A percentile compares a stretch with the other conserved stretches of the same genome.
These are phyloP conservation scores for Epichloe sp. DNA, from an alignment of 2,329 filamentous ascomycete genomes.

Conservation along the genomic window DNA sequence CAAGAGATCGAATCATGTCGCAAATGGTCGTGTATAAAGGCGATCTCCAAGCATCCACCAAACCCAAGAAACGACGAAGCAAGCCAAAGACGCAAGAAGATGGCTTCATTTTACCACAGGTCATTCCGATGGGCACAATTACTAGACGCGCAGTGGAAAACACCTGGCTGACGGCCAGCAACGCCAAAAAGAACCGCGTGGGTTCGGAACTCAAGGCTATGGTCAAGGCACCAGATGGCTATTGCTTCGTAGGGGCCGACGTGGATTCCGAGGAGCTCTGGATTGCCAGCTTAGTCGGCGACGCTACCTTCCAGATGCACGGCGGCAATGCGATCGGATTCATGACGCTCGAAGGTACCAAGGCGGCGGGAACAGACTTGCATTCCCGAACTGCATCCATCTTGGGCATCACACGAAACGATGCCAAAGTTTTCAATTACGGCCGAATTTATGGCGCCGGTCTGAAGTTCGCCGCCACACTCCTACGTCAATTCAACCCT, in stretches of 20 bases:
- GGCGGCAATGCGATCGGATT: constrained; percentile 96
- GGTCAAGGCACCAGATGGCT: constrained; percentile 81
- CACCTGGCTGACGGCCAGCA: constrained; percentile 95
- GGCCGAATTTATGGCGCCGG: constrained; percentile 98
- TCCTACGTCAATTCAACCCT: constrained; percentile 90
- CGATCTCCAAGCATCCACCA: constrained; percentile 28
- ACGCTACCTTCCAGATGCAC: constrained; percentile 88
- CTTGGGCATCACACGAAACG: constrained; percentile 82
- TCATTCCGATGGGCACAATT: constrained; percentile 97
- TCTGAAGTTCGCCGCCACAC: constrained; percentile 77
- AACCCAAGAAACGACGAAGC: constrained; percentile 2
- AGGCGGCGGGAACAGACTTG: constrained; percentile 83
- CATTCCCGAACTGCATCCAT: constrained; percentile 90
- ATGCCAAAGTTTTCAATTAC: constrained; percentile 98
- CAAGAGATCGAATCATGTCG: constrained; percentile 81
- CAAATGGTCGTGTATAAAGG: constrained; percentile 87
- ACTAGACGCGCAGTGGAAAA: constrained; percentile 91
- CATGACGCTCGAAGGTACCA: constrained; percentile 96
- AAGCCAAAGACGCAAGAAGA: constrained; percentile 12
- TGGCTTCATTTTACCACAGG: constrained; percentile 84
- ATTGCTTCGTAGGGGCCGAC: constrained; percentile 90
- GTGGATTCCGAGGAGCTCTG: constrained; percentile 96
- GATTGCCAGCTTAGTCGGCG: constrained; percentile 92
- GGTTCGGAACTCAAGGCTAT: constrained; percentile 96
- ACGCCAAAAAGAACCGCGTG: constrained; percentile 90